Base-by-base conservation (phyloP, 192 early-diverging fungal species). In the Chytriomyces hyalinus region DNA sequence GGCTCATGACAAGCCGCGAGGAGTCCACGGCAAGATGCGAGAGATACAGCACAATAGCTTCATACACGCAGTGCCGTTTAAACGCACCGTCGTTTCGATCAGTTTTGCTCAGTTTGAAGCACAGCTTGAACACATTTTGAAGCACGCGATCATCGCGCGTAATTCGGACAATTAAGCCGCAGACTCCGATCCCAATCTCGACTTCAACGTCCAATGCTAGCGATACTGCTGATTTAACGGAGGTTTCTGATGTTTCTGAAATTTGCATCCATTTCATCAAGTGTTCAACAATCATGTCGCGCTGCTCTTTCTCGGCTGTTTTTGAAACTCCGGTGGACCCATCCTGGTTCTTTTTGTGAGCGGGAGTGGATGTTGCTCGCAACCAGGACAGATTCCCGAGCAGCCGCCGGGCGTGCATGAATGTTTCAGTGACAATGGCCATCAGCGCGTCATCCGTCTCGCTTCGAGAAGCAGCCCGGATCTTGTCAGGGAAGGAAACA, bases 51-150 rank as follows among this genome's bases (percentile, higher is more conserved):
- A 60, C 17, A 13, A 59, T 50, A 15, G 24, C 61, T 26, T 74
- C 62, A 6, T 46, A 57, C 53, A 48, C 67, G 48, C 48, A n/a
- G 45, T 70, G 77, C 4, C 36, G 6, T 6, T 22, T n/a, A 78
- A 84, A 84, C 6, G 22, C 22, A 6, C 26, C 65, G 62, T 84
- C 84, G 72, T 86, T 80, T 43, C 47, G 45, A 43, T 78, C 80
- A 62, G 70, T 78, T 36, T 81, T 84, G 61, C 80, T 84, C 49
- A 86, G 75, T 57, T 84, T 83, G 65, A 84, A 81, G 2, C 80
- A 76, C 26, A 84, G 76, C 70, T 82, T 78, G 53, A 80, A 79
- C 7, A 77, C 67, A 61, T 83, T 74, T 45, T 20, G 22, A n/a
- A 85, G 67, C 22, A 85, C 69, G n/a, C 73, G 63, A 17, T 83